These are phyloP conservation scores for Kluyveromyces nonfermentans DNA, from an alignment of 805 yeast genomes.

Conservation along the genomic window DNA sequence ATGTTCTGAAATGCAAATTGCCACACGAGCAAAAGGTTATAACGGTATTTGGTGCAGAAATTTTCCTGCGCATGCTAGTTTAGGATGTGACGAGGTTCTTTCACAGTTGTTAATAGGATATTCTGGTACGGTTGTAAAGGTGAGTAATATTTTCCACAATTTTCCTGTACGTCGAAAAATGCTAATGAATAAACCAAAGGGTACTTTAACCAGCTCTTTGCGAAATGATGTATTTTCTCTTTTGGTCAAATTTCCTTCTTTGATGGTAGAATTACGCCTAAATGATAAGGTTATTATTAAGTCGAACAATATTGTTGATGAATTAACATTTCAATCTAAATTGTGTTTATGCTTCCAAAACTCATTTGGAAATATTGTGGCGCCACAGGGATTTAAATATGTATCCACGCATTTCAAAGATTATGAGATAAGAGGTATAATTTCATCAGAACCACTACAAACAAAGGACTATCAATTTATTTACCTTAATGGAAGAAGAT, in stretches of 20 bases:
- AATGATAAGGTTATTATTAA: conserved; percentile 5
- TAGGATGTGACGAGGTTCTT: conserved; percentile 3
- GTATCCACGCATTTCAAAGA: conserved; percentile 15
- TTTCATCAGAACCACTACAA: conserved; percentile 31
- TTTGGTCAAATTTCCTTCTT: conserved; percentile 11
- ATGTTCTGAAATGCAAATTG: conserved; percentile 37
- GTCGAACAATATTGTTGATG: conserved; percentile 2
- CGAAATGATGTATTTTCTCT: conserved; percentile 17
- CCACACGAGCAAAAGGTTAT: conserved; percentile 33
- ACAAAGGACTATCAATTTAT: conserved; percentile 36
- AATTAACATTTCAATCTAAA: neutral
- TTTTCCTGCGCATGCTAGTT: conserved; percentile 8
- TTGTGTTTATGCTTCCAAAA: conserved; percentile 4
- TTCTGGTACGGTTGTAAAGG: conserved; percentile 17
- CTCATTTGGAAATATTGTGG: conserved; percentile 14
- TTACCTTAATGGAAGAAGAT: conserved; percentile 35
- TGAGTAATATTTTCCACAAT: conserved; percentile 17
- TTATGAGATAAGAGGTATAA: conserved; percentile 29
- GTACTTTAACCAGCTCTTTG: conserved; percentile 7
- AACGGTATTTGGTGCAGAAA: conserved; percentile 23
- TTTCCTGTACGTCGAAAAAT: conserved; percentile 21
- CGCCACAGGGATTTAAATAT: conserved; percentile 12
- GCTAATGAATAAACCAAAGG: conserved; percentile 8
- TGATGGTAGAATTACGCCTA: conserved; percentile 8
- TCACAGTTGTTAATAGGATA: neutral